Base-by-base conservation (phyloP, 2,329 filamentous ascomycete genomes). In the Chalara sp. region DNA sequence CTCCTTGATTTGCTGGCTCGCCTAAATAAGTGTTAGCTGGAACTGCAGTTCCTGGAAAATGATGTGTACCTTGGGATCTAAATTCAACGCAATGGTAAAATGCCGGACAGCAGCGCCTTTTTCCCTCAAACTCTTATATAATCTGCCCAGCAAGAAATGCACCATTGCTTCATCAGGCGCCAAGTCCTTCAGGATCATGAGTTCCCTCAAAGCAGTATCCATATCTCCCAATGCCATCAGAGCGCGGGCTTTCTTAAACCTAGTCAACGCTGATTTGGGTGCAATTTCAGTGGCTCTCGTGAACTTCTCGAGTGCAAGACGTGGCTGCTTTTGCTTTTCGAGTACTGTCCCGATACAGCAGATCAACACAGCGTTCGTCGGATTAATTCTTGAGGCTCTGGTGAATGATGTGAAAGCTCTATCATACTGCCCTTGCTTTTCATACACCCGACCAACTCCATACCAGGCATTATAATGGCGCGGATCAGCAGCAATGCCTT, bases 381-480 rank as follows among this genome's bases (percentile, higher is more conserved):
- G 90, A 62, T 99, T 97, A 69, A 99, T 96, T 41, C 78, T 75
- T 10, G 89, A 85, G 1, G 93, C 93, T 21, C 89, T 86, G 53
- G 89, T 82, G 73, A 95, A 99, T 71, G 99, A 92, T 52, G 85
- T 84, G 63, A 95, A 88, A 2, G 93, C 92, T 66, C 93, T 89
- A 55, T 95, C 89, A 61, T 89, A 91, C 66, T 89, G 91, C 63
- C 90, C 91, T 61, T 95, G 80, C 64, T 91, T 92, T 68, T 95
- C 89, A 62, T 92, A 93, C 1, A 96, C 90, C 53, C 80, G 76
- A 32, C 82, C 83, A 51, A 87, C 83, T 58, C 93, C 93, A 66
- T 97, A 99, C 80, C 95, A 97, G n/a, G 92, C 93, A 65, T 96
- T 96, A 73, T 97, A 99, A 66, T 96, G 92, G 21, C 92, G 83